Conservation (phyloP, 108 stramenopile species). For the Ochromonas danica region DNA sequence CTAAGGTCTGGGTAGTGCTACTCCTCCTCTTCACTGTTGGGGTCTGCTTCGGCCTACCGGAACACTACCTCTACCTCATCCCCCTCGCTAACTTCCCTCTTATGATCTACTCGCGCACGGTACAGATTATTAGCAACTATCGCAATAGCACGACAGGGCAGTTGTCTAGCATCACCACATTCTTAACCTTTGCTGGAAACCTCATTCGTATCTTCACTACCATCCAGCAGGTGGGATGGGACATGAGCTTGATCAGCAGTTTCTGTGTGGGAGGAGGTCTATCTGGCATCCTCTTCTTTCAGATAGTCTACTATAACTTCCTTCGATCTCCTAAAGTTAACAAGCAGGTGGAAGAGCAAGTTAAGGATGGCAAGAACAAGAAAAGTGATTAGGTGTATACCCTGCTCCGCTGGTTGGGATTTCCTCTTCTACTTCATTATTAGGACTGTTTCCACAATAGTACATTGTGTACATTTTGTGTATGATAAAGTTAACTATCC, state of each 20-base stretch:
- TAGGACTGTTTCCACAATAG: no score
- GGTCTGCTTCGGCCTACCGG: slow-evolving; percentile 10
- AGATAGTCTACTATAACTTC: no score
- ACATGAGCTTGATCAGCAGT: background rate
- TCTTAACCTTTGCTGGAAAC: slow-evolving; percentile 38
- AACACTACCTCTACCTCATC: slow-evolving; percentile 25
- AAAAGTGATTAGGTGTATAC: no score
- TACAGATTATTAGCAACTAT: slow-evolving; percentile 45
- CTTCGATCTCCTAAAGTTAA: no score
- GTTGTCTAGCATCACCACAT: slow-evolving; percentile 40
- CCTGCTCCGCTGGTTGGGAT: no score
- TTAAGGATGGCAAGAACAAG: no score
- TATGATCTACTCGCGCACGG: slow-evolving; percentile 36
- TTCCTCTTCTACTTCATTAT: no score
- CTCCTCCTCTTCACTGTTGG: slow-evolving; percentile 25
- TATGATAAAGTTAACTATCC: no score
- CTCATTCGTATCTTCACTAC: slow-evolving; percentile 42
- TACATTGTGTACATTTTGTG: no score
- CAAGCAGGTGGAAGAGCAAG: no score
- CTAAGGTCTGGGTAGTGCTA: background rate
- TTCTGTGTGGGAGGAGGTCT: background rate
- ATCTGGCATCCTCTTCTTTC: background rate
- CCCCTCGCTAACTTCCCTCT: slow-evolving; percentile 33
- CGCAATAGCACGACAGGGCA: slow-evolving; percentile 47
- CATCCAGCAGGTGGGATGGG: slow-evolving; percentile 31